These are phyloP conservation scores for Vicia faba DNA, from an alignment of 306 rosid genomes.

Conservation along the genomic window DNA sequence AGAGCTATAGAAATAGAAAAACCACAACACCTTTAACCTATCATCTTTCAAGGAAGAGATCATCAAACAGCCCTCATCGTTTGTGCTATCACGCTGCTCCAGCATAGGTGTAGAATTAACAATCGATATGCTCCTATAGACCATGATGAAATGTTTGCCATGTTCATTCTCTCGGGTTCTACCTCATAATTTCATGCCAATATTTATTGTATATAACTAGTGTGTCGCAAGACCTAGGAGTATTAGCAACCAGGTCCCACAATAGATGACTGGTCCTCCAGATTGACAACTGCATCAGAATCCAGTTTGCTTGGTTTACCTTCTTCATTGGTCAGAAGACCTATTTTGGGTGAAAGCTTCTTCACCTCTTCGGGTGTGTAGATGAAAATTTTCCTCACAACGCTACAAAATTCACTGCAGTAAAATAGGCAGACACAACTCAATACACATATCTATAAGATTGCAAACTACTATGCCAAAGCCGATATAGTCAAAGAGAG, in stretches of 20 bases:
- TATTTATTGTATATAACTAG: slow-evolving; percentile 39
- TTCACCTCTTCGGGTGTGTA: slow-evolving; percentile 88
- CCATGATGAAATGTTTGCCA: slow-evolving; percentile 34
- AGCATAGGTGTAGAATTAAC: slow-evolving; percentile 27
- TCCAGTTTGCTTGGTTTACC: slow-evolving; percentile 63
- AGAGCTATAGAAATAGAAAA: slow-evolving; percentile 35
- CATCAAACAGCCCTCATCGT: slow-evolving; percentile 34
- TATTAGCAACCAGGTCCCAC: slow-evolving; percentile 69
- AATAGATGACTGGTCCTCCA: slow-evolving; percentile 75
- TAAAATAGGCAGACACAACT: slow-evolving; percentile 30
- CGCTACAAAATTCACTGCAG: slow-evolving; percentile 91
- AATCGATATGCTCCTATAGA: slow-evolving; percentile 26
- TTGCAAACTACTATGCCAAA: slow-evolving; percentile 8
- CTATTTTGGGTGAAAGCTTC: slow-evolving; percentile 83
- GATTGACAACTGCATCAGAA: slow-evolving; percentile 63
- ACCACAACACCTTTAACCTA: slow-evolving; percentile 46
- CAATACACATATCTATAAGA: slow-evolving; percentile 20
- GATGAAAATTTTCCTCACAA: slow-evolving; percentile 90
- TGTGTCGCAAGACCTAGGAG: slow-evolving; percentile 24
- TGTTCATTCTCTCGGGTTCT: slow-evolving; percentile 38
- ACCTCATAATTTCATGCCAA: slow-evolving; percentile 41
- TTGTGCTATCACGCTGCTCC: slow-evolving; percentile 33
- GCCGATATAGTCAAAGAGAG: not conserved
- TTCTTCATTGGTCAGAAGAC: slow-evolving; percentile 58
- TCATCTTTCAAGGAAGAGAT: slow-evolving; percentile 33